A percentile compares a stretch with the other conserved stretches of the same genome.
phyloP scores from a whole-genome alignment of 345 rosid species.

The Gossypium raimondii region DNA sequence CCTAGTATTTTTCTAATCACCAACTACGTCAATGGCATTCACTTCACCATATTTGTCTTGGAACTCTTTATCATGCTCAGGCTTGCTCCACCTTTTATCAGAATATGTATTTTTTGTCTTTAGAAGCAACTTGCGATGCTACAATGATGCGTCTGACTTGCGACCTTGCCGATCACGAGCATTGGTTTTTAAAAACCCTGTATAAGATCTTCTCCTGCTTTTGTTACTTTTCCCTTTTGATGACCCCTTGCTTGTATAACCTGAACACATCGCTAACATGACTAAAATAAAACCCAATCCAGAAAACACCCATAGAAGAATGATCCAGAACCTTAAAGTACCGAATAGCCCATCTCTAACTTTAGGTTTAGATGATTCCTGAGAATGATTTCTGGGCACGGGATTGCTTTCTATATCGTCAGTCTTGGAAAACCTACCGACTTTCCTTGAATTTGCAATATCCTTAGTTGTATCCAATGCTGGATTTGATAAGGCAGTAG shows the following conservation, averaged over 20 bases:
- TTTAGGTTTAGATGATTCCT: slow-evolving; percentile 30
- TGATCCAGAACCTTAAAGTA: slow-evolving; percentile 68
- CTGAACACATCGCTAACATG: slow-evolving; percentile 48
- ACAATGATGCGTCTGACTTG: slow-evolving; percentile 37
- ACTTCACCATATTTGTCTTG: neutral
- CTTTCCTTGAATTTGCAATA: slow-evolving; percentile 36
- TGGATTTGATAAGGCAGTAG: slow-evolving; percentile 28
- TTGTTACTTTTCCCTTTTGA: slow-evolving; percentile 52
- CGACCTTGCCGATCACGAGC: slow-evolving; percentile 46
- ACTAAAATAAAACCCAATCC: slow-evolving; percentile 70
- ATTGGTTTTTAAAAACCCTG: slow-evolving; percentile 39
- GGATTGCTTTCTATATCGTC: slow-evolving; percentile 27
- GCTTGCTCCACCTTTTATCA: neutral
- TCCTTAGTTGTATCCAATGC: slow-evolving; percentile 24
- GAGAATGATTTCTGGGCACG: slow-evolving; percentile 20
- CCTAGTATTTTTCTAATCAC: slow-evolving; percentile 4
- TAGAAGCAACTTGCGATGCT: slow-evolving; percentile 11
- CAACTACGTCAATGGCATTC: neutral
- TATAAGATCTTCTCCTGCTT: slow-evolving; percentile 58
- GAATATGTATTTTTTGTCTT: slow-evolving; percentile 1
- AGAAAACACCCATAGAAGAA: slow-evolving; percentile 62
- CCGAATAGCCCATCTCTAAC: slow-evolving; percentile 46
- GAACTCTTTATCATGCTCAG: neutral
- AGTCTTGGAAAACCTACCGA: slow-evolving; percentile 30
- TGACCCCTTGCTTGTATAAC: slow-evolving; percentile 49